Evolutionary conservation across 306 rosid species (phyloP).

Genomic region (Lupinus albus): DNA sequence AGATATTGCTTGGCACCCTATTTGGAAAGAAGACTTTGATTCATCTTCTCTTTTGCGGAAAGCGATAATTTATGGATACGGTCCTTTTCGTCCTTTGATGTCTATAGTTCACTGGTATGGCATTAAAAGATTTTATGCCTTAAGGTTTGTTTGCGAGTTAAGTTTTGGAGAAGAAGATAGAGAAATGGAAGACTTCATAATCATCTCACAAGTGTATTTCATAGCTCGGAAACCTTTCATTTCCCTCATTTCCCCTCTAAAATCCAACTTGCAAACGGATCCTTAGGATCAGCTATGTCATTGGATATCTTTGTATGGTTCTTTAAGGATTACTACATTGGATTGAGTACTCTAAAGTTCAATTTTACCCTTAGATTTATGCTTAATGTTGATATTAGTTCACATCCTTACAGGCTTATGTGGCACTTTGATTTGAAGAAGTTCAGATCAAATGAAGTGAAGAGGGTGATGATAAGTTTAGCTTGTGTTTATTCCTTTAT

Average conservation of each 20-base stretch:
- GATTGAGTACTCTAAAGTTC: conserved; percentile 29
- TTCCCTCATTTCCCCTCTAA: too few species aligned
- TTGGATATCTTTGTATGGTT: conserved; percentile 21
- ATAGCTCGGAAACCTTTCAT: too few species aligned
- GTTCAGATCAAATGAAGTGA: conserved; percentile 81
- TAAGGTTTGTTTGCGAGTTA: too few species aligned
- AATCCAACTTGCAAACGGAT: too few species aligned
- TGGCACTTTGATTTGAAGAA: conserved; percentile 82
- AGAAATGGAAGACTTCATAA: too few species aligned
- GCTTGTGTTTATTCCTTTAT: conserved; percentile 91
- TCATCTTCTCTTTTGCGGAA: conserved; percentile 65
- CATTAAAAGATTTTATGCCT: conserved; percentile 2
- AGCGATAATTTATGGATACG: conserved; percentile 80
- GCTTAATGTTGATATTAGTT: conserved; percentile 20
- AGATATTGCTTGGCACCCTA: conserved; percentile 98
- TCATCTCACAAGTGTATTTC: too few species aligned
- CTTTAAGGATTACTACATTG: conserved; percentile 28
- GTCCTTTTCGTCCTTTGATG: conserved; percentile 92
- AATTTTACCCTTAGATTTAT: conserved; percentile 11
- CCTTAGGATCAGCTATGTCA: background rate
- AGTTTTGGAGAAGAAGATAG: too few species aligned
- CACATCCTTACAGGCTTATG: conserved; percentile 59
- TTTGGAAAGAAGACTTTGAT: conserved; percentile 77
- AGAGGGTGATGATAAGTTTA: conserved; percentile 86
- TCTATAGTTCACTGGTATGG: conserved; percentile 90